Base-by-base conservation (phyloP, 345 rosid species). In the Mangifera indica region DNA sequence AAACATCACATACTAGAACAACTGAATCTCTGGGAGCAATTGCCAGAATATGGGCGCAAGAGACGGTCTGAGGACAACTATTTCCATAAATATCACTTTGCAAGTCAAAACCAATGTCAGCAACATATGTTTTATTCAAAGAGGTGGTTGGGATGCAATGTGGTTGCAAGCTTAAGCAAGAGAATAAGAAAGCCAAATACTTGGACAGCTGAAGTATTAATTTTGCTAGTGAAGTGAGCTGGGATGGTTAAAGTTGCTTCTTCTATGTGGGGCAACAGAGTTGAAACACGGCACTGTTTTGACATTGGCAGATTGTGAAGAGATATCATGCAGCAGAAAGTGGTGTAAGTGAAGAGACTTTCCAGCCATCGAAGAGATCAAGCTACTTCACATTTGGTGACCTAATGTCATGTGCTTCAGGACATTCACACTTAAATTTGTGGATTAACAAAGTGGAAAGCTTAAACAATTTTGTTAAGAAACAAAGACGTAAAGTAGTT, bases 41-140 rank as follows among this genome's bases (percentile, higher is more conserved):
- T 17, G 97, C 98, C 10, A 94, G 92, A 73, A 92, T 84, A 72
- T 94, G 95, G n/a, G 93, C 95, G 67, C 98, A 92, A 7, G 98
- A 90, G 18, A 94, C 98, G 0, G 90, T 87, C 58, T 81, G 62
- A 22, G 97, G 97, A 72, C 95, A 93, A 67, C 81, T 88, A 20
- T 70, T 62, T 46, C 68, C 77, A 71, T 91, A 91, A 25, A 77
- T 72, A 51, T 79, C 67, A 42, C 89, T 74, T 66, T 88, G 81
- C 72, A 93, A 63, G 5, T 75, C 77, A 8, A 83, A 55, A 40
- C 82, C 87, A 58, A 84, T 81, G 49, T 74, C 79, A 60, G 76
- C 86, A 0, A 78, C 25, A 32, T 93, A 91, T 67, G 82, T 84
- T 76, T 83, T 76, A 7, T 79, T 80, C 77, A 80, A 74, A 66